Conservation (phyloP, 2,329 filamentous ascomycete genomes). For the Verticillium albo-atrum region DNA sequence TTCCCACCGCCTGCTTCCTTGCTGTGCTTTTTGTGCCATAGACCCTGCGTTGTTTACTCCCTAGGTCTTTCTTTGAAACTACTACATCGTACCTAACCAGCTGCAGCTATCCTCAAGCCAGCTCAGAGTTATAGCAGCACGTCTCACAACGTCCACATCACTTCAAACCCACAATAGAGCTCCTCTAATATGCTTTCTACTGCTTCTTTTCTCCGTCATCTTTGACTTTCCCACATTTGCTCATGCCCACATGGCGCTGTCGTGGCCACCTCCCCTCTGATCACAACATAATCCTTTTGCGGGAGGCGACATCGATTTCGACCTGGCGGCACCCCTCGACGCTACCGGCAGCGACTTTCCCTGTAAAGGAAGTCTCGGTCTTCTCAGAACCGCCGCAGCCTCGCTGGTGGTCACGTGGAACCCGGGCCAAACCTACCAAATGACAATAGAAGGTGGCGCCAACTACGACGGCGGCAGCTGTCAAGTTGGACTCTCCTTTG, state of each 20-base stretch:
- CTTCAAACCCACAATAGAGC: not conserved
- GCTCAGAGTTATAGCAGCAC: no score
- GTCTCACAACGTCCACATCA: no score
- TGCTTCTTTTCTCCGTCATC: not conserved
- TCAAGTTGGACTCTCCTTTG: conserved; percentile 58
- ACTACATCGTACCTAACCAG: no score
- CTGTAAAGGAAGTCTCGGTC: conserved; percentile 46
- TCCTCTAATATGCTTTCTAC: not conserved
- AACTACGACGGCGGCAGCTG: conserved; percentile 57
- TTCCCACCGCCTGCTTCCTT: no score
- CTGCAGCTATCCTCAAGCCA: no score
- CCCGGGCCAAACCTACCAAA: conserved; percentile 46
- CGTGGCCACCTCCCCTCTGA: conserved; percentile 21
- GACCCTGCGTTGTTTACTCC: no score
- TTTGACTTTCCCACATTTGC: conserved; percentile 1
- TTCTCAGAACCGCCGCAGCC: conserved; percentile 24
- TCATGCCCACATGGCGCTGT: conserved; percentile 24
- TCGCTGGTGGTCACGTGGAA: conserved; percentile 44
- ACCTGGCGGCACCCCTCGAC: conserved; percentile 54
- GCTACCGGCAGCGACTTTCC: conserved; percentile 50
- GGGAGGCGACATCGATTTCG: conserved; percentile 38
- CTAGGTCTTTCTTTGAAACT: no score
- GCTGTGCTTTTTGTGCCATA: no score
- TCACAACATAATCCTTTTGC: conserved; percentile 16
- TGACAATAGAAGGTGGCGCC: conserved; percentile 50